These are phyloP conservation scores for Hagleromyces aurorensis DNA, from an alignment of 805 yeast genomes.

Conservation along the genomic window DNA sequence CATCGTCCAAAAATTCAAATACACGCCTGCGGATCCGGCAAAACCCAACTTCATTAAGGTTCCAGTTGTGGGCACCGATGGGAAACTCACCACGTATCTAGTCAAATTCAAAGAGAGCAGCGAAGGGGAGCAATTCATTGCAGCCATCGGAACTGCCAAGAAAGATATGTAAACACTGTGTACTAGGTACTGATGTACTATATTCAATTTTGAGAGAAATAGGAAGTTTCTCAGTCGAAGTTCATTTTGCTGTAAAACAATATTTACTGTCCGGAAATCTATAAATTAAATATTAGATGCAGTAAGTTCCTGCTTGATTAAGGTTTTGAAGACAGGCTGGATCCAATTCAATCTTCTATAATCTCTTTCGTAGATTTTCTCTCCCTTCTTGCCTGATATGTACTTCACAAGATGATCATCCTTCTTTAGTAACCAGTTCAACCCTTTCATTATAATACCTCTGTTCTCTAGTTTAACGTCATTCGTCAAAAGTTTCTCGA, in stretches of 20 bases:
- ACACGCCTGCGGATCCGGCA: slow-evolving; percentile 45
- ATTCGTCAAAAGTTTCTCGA: slow-evolving; percentile 18
- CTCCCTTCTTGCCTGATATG: slow-evolving; percentile 12
- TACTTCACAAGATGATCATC: slow-evolving; percentile 21
- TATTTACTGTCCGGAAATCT: too few species aligned
- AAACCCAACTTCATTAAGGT: slow-evolving; percentile 60
- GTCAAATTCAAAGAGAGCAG: slow-evolving; percentile 55
- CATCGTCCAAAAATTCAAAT: slow-evolving; percentile 50
- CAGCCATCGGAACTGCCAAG: slow-evolving; percentile 28
- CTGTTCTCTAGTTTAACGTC: slow-evolving; percentile 23
- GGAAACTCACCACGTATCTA: slow-evolving; percentile 57
- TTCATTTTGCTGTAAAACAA: too few species aligned
- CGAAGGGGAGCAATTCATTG: slow-evolving; percentile 29
- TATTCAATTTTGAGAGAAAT: too few species aligned
- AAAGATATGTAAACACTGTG: slow-evolving; percentile 22
- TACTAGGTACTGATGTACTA: too few species aligned
- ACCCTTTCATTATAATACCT: slow-evolving; percentile 27
- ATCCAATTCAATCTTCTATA: slow-evolving; percentile 30
- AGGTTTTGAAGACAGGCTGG: slow-evolving; percentile 8
- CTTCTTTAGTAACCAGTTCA: slow-evolving; percentile 26
- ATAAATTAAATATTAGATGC: too few species aligned
- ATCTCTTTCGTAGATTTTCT: slow-evolving; percentile 24
- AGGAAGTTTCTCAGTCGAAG: too few species aligned
- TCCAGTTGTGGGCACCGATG: slow-evolving; percentile 51
- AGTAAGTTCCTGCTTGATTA: slow-evolving; percentile 13